Evolutionary conservation across 805 yeast genomes (phyloP), one percentile per base, ranked within the genome.

Genomic region (Kodamaea neixiangensis): DNA sequence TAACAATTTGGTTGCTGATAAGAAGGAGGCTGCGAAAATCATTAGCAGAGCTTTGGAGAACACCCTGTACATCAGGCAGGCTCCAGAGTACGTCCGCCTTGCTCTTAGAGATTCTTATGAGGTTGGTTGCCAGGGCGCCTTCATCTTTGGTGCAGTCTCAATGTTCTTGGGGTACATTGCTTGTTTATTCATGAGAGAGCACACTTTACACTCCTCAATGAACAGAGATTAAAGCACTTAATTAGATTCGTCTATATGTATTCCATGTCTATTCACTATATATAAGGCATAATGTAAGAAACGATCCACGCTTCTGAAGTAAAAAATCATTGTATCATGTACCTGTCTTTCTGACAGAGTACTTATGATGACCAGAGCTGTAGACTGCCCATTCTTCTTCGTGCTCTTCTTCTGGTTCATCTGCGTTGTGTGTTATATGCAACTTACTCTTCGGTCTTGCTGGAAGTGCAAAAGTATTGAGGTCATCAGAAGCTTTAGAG

Each of bases 41-140:
- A 80, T 86, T 18, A 56, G 66, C 5, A 72, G 70, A 31, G 89
- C 90, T 0, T 66, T 80, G 14, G 81, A 79, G 41, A 82, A 77
- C 56, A 76, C 89, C 0, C 80, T 78, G 34, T 86, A 79, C 63
- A 73, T 80, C 7, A 59, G 64, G 4, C 64, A 60, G 0, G 86
- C 89, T 0, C 89, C 92, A 10, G 63, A 63, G 14, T 72, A 77
- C 66, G 76, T 83, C 2, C 73, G 68, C 37, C 60, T 63, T 0
- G 75, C 81, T 0, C 66, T 86, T 55, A 61, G 73, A n/a, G 69
- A 65, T 2, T 76, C 85, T 11, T 86, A 85, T 63, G 78, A 72
- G 11, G 54, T 60, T 14, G 81, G 83, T 7, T 77, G 83, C 49
- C 80, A 78, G 63, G 72, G 76, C 5, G 78, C 87, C 0, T 84